Evolutionary conservation across 1,139 yeast genomes (phyloP).

Genomic region (Yamadazyma dendronema): DNA sequence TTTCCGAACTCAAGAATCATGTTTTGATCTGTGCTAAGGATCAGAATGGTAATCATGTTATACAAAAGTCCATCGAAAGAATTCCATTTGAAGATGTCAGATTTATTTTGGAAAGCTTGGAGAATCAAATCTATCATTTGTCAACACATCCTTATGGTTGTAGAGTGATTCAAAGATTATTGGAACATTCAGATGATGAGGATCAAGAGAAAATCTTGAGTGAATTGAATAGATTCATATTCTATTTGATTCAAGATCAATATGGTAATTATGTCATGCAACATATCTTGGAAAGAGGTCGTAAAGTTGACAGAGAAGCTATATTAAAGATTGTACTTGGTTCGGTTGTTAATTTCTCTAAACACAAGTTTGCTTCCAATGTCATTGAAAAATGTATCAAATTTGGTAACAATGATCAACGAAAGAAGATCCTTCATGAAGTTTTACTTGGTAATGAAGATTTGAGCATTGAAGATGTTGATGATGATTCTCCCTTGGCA

Average conservation of each 20-base stretch:
- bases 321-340: conserved; percentile 43
- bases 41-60: conserved; percentile 97
- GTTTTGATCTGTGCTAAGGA: conserved; percentile 84
- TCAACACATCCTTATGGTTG: conserved; percentile 98
- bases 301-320: conserved; percentile 42
- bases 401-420: conserved; percentile 63
- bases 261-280: conserved; percentile 98
- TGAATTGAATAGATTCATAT: conserved; percentile 73
- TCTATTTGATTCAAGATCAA: conserved; percentile 86
- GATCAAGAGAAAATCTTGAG: conserved; percentile 66
- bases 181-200: conserved; percentile 66
- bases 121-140: conserved; percentile 78
- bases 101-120: conserved; percentile 72
- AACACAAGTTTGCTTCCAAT: conserved; percentile 96
- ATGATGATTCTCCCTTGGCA: conserved; percentile 63
- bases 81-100: conserved; percentile 71
- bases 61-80: conserved; percentile 89
- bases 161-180: conserved; percentile 87
- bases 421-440: conserved; percentile 59
- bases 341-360: conserved; percentile 77
- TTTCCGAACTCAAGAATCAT: conserved; percentile 68
- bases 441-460: conserved; percentile 55
- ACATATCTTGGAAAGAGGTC: conserved; percentile 85
- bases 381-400: conserved; percentile 94
- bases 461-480: conserved; percentile 40